Evolutionary conservation across 495 filamentous ascomycete genomes (phyloP), one percentile per base, ranked within the genome.

Genomic region (Penicillium coffeae): DNA sequence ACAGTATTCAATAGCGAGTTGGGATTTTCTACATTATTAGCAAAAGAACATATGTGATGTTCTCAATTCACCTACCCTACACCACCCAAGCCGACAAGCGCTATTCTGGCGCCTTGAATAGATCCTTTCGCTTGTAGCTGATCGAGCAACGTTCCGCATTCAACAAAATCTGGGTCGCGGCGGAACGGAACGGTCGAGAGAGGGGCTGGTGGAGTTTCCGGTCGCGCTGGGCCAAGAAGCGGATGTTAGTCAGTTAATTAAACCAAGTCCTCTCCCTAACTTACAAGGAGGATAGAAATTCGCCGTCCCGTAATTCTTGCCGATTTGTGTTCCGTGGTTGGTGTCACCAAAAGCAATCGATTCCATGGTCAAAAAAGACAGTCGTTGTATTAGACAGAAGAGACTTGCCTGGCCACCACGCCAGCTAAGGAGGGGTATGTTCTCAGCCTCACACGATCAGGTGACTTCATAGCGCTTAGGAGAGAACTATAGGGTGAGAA

Each of bases 121-220:
- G 57, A 48, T 40, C 41, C 50, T 55, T 58, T 60, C 20, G 49
- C 10, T n/a, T 57, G 19, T n/a, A 69, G 45, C 45, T 59, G 48
- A 45, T 61, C 44, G 20, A 69, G 42, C 2, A 66, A 33, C 12
- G 20, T 53, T 21, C 30, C 55, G 43, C 56, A 58, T 32, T 55
- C 52, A 21, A 70, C 53, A 42, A 73, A 73, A 32, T 66, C 63
- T 35, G 38, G 50, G 39, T 73, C 64, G 13, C 59, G 59, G 9
- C 32, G 43, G 45, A 71, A 69, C 8, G 65, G 69, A 19, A 70
- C 47, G 5, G 38, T 62, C 15, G 45, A 56, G 3, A 53, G 52
- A 37, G 62, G 60, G 12, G 14, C 14, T 12, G 50, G 50, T 42
- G 56, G 53, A 38, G 52, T 55, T 45, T 64, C 55, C 30, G 52